Conservation (phyloP, 805 yeast genomes). For the Ascoidea asiatica region DNA sequence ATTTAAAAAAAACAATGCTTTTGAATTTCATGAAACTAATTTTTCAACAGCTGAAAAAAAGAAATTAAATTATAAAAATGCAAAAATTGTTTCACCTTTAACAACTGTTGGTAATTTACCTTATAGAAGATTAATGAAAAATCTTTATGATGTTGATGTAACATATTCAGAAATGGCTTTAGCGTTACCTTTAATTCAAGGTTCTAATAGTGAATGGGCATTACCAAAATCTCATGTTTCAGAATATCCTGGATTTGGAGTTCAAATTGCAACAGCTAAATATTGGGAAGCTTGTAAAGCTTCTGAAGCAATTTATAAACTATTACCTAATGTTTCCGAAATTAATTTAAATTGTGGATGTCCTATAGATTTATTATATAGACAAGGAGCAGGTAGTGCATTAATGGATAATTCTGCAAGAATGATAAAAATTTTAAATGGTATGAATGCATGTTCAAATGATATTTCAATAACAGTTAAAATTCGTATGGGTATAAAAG, state of each 20-base stretch:
- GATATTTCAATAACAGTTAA: conserved; percentile 87
- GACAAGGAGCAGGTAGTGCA: conserved; percentile 94
- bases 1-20: conserved; percentile 14
- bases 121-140: conserved; percentile 82
- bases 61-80: conserved; percentile 46
- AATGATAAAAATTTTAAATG: conserved; percentile 61
- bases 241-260: conserved; percentile 84
- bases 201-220: conserved; percentile 95
- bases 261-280: conserved; percentile 83
- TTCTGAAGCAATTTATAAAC: conserved; percentile 58
- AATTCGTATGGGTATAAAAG: conserved; percentile 83
- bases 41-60: conserved; percentile 76
- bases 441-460: conserved; percentile 83
- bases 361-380: conserved; percentile 88
- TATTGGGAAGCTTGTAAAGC: conserved; percentile 92
- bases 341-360: conserved; percentile 93
- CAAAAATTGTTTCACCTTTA: conserved; percentile 86
- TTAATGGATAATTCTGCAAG: conserved; percentile 81
- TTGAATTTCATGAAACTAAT: conserved; percentile 63
- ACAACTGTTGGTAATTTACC: conserved; percentile 98
- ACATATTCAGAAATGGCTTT: conserved; percentile 96
- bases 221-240: conserved; percentile 74
- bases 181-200: conserved; percentile 73
- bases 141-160: conserved; percentile 71
- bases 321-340: conserved; percentile 56